Percentiles rank a stretch among this genome's conserved stretches.
These are phyloP conservation scores for Apophysomyces ossiformis DNA, from an alignment of 371 early-diverging fungal genomes.

Conservation along the genomic window DNA sequence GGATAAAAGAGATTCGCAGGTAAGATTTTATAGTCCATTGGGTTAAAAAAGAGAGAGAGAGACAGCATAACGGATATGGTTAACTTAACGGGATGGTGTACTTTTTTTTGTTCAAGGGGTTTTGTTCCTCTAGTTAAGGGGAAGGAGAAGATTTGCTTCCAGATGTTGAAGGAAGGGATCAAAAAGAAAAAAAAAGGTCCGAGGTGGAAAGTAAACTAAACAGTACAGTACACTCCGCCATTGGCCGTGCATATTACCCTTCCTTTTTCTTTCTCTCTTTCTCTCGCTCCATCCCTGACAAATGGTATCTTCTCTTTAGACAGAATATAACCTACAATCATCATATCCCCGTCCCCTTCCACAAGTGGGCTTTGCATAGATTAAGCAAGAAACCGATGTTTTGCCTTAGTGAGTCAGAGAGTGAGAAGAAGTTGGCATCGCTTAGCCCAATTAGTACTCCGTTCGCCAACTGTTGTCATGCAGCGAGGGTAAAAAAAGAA, in stretches of 20 bases:
- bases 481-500: neutral
- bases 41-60: neutral
- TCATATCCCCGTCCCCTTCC: too few species aligned
- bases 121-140: neutral
- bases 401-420: neutral
- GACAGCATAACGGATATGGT: neutral
- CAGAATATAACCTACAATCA: too few species aligned
- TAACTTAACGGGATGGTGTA: neutral
- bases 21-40: too few species aligned
- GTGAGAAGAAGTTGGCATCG: neutral
- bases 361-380: too few species aligned
- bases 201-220: neutral
- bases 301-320: too few species aligned
- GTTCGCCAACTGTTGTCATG: conserved; percentile 5
- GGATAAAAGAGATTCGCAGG: too few species aligned
- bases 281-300: too few species aligned
- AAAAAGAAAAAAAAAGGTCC: neutral
- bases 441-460: neutral
- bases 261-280: too few species aligned
- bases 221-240: too few species aligned
- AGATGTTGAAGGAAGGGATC: neutral
- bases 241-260: too few species aligned
- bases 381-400: neutral
- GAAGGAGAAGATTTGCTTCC: neutral
- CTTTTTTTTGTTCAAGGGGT: neutral